Percentiles rank a stretch among this genome's conserved stretches.
These are phyloP conservation scores for Juglanconis oblonga DNA, from an alignment of 2,329 filamentous ascomycete species.

Conservation along the genomic window DNA sequence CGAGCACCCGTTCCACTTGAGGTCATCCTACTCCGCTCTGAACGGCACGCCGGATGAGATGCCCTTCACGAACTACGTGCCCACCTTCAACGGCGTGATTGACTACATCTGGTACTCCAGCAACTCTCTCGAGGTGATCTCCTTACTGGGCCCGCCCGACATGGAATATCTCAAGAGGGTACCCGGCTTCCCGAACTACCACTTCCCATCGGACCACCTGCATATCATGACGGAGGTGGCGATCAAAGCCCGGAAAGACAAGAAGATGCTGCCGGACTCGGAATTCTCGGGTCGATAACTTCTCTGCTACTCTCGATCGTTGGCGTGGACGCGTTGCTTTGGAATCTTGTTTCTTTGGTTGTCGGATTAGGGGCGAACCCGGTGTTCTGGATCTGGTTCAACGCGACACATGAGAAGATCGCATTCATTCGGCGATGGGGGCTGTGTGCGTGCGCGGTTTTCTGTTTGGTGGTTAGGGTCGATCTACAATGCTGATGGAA, in stretches of 20 bases:
- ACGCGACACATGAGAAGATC: constrained; percentile 12
- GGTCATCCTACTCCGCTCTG: constrained; percentile 82
- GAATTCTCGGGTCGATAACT: constrained; percentile 43
- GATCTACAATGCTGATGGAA: constrained; percentile 10
- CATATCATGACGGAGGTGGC: constrained; percentile 86
- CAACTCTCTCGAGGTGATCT: constrained; percentile 80
- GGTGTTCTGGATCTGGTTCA: constrained; percentile 21
- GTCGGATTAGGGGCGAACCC: constrained; percentile 7
- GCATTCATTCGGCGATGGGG: constrained; percentile 2
- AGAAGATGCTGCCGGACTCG: constrained; percentile 62
- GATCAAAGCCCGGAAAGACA: constrained; percentile 83
- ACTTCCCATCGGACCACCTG: constrained; percentile 91
- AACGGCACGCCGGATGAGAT: constrained; percentile 81
- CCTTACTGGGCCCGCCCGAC: constrained; percentile 82
- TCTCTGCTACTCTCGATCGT: constrained; percentile 8
- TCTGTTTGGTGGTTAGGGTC: background rate
- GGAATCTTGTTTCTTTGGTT: constrained; percentile 19
- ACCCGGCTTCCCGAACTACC: constrained; percentile 88
- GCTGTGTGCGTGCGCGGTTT: background rate
- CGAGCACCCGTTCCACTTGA: constrained; percentile 88
- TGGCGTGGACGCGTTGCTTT: constrained; percentile 6
- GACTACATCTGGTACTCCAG: constrained; percentile 99
- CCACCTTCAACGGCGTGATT: constrained; percentile 85
- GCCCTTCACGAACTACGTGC: constrained; percentile 94
- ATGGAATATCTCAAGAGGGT: constrained; percentile 80